Evolutionary conservation across 768 basidiomycete species (phyloP), one percentile per base, ranked within the genome.

Genomic region (Podaxis sp.): DNA sequence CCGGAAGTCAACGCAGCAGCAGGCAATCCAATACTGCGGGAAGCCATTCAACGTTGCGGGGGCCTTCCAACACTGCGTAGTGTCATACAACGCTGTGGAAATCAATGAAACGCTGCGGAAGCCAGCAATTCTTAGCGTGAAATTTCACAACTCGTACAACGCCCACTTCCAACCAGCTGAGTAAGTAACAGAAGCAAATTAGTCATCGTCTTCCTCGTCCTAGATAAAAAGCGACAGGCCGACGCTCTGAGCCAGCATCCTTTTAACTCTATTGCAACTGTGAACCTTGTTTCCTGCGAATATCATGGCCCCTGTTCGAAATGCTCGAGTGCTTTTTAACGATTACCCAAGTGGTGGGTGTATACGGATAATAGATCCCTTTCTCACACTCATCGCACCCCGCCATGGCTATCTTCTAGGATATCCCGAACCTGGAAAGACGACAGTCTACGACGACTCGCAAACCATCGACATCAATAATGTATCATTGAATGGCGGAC

Each of bases 391-490:
- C 4, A 13, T 43, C 15, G 3, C 41, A n/a, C 41, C 13, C 22
- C 49, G 12, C 49, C 24, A 15, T 12, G 11, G 9, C 33, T 33
- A 33, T 9, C 33, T 9, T 52, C 9, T 24, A 76, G 80, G 71
- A 7, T 80, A 72, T 57, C 80, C 81, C 12, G 72, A 76, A 38
- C 79, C 78, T 0, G 81, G 81, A 17, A 74, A 80, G 65, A 82
- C 81, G 4, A 77, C 78, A 2, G 66, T 79, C 0, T 77, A 82
- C 63, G 82, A 85, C 61, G 71, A 61, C 3, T 77, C 72, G 0
- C 67, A 77, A 58, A 78, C 73, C 0, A 85, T 87, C 66, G 85
- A 87, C 65, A 66, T 79, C 19, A 81, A 84, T 17, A 77, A 67
- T 29, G 77, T 76, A 0, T 69, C 77, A 1, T 68, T 84, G 46